Base-by-base conservation (phyloP, 306 rosid species). In the Rosa rugosa region DNA sequence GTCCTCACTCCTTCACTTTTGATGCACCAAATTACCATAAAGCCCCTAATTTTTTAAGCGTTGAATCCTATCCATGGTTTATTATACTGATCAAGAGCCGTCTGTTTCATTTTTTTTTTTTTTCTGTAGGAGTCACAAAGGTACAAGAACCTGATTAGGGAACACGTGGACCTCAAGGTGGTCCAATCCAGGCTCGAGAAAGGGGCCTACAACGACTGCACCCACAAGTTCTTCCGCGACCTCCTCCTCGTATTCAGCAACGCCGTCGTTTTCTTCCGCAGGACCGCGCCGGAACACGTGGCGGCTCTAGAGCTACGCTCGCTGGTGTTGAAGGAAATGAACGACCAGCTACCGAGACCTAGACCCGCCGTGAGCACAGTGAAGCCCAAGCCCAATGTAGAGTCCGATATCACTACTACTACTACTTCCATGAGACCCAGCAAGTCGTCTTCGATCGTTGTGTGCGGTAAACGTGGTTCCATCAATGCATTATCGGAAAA, bases 221-320 rank as follows among this genome's bases (percentile, higher is more conserved):
- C 14, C 44, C 74, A 18, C 79, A 79, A 73, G 14, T 82, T 86
- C 86, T 88, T 81, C 62, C 83, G 89, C 31, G 91, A 88, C 78
- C 83, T 88, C 25, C 89, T 88, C 54, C 85, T 88, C 20, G 16
- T 86, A 4, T 84, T 81, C 86, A 85, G 72, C 78, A 88, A 88
- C 36, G 86, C 75, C 77, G 75, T 86, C 77, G 69, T 86, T 14
- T 88, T 82, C 80, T 86, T 84, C 80, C 83, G 66, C 56, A 77
- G 40, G 75, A 51, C 50, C 45, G 76, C 88, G 20, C 73, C 80
- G 13, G 89, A 84, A 57, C 65, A 81, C 45, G 67, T 27, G 17
- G 89, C 86, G 17, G 89, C 91, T 46, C 38, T 54, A 0, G 83
- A 86, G 71, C 85, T 88, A 18, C 83, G 89, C 8, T 51, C 62